Conservation (phyloP, 306 rosid species). For the Prunus mira region DNA sequence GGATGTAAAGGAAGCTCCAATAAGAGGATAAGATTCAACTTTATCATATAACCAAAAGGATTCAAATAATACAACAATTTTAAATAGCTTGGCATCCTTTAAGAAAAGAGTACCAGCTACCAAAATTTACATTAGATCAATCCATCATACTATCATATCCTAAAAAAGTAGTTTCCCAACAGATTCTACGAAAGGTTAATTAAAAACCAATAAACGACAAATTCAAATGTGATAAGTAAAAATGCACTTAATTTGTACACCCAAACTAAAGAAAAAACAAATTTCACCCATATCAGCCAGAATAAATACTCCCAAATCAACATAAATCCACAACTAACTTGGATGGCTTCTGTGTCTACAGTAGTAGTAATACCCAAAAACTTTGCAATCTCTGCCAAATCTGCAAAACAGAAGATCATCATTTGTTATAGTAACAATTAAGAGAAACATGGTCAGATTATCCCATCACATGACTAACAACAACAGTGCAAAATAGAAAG, state of each 20-base stretch:
- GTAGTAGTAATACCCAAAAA: conserved; percentile 74
- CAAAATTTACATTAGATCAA: not conserved
- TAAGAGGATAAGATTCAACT: not conserved
- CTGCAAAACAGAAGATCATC: conserved; percentile 35
- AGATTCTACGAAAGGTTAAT: not conserved
- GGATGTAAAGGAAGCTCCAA: not conserved
- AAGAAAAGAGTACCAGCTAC: not conserved
- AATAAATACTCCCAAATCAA: not conserved
- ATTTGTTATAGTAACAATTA: not conserved
- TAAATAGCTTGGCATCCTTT: not conserved
- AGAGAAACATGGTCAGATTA: not conserved
- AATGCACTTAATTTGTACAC: not conserved
- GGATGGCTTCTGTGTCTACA: conserved; percentile 83
- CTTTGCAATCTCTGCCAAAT: conserved; percentile 91
- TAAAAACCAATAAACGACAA: not conserved
- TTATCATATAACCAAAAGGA: not conserved
- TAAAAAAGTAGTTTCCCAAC: not conserved
- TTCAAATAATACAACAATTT: not conserved
- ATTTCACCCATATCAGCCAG: not conserved
- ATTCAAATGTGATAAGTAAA: not conserved
- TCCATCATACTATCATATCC: not conserved
- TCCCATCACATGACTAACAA: not conserved
- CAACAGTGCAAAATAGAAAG: not conserved
- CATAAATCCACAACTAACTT: conserved; percentile 46
- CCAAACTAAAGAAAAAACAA: not conserved